Base-by-base conservation (phyloP, 805 yeast genomes). In the Starmerella bombi region DNA sequence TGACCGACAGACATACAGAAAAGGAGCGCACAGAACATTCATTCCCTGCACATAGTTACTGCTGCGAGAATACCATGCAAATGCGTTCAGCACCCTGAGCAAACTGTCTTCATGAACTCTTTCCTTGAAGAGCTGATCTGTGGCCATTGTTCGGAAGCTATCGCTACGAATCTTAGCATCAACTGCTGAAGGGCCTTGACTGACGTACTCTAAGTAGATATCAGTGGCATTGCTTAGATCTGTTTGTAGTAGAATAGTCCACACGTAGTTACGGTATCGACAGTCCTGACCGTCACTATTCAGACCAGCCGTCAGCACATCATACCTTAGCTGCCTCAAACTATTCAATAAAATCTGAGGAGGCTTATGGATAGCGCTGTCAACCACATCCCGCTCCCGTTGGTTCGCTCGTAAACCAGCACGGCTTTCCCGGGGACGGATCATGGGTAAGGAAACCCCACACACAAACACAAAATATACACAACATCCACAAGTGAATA, bases 1-100 rank as follows among this genome's bases (percentile, higher is more conserved):
- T 27, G 84, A 73, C 32, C 77, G 75, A 50, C 80, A 69, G 1
- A 80, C 69, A 55, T 73, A 85, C 15, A 84, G 70, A 41, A 85
- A 71, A 1, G 95, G 94, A 0, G 94, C 95, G 19, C 80, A 69
- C 18, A 85, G 58, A 0, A 85, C 84, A 56, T 85, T 85, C 79
- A 86, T 74, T 2, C 95, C 95, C 56, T 85, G 95, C n/a, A 85
- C 94, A 34, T 55, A 53, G 23, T 41, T 20, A 4, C 41, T 40
- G 10, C 44, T 38, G 21, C 40, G 69, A 59, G 57, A 74, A 60
- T 3, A 44, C 48, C 52, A 43, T 3, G 93, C 93, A 54, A 74
- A 71, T n/a, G 80, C 75, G 25, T 81, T 78, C 20, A 85, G 65
- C 3, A 84, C 62, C 34, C 95, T 60, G 8, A 78, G 68, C 32